Base-by-base conservation (phyloP, 768 basidiomycete genomes). In the Boletus sp. region DNA sequence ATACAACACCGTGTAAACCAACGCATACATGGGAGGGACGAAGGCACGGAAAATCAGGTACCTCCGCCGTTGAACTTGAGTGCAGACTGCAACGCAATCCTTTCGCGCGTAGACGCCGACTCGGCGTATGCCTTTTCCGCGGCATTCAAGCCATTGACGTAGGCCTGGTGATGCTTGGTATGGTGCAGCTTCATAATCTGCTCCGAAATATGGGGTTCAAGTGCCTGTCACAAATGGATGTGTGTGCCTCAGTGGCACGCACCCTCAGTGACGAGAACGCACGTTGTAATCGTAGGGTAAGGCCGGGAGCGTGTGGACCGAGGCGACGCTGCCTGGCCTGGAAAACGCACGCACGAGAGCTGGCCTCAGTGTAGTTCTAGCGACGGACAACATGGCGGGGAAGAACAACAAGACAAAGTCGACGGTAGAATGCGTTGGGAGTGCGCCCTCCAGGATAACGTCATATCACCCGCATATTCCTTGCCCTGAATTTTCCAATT, bases 41-140 rank as follows among this genome's bases (percentile, higher is more conserved):
- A 17, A 10, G 19, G 13, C 14, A 25, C 15, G 10, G 9, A 29
- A 19, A 27, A 5, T 13, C 4, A 62, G 77, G 15, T 48, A 83
- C 93, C 92, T 65, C 95, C 95, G n/a, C 95, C 95, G 71, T 97
- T 96, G 75, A 98, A 99, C 75, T 93, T 98, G 68, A 99, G 77
- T 9, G 96, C 94, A 14, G 88, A 75, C 71, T 98, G 96, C 17
- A 98, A 81, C 4, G 81, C 81, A 70, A 99, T 96, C 58, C 80
- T 76, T 63, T 88, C 85, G 68, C 85, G 86, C 50, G 84, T 79
- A 37, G 88, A 83, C 17, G 77, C 66, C 4, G 85, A 70, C 57
- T 83, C 83, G 29, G 79, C 75, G 66, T 90, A 92, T n/a, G 84
- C 73, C 62, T 90, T 88, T 68, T 96, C 93, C 3, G 96, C 94